Evolutionary conservation across 495 filamentous ascomycete genomes (phyloP).

Genomic region (Glarea lozoyensis): DNA sequence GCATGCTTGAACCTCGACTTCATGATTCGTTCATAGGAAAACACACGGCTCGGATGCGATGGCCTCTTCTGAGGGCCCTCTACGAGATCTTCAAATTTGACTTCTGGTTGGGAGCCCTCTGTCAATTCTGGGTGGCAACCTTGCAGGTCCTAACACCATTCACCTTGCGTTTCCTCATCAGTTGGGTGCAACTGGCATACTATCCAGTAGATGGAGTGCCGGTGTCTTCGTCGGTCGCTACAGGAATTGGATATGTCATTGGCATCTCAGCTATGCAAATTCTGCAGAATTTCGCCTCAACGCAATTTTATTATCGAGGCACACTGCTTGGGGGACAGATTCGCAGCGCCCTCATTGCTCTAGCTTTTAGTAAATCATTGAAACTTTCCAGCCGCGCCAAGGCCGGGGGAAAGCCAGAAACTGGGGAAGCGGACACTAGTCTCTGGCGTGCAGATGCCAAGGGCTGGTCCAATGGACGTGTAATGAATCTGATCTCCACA

Average conservation of each 20-base stretch:
- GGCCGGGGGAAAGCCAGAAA: slow-evolving; percentile 41
- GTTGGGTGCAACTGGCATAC: slow-evolving; percentile 67
- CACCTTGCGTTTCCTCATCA: slow-evolving; percentile 60
- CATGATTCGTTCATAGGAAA: slow-evolving; percentile 55
- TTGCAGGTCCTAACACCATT: slow-evolving; percentile 66
- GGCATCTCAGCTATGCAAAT: slow-evolving; percentile 69
- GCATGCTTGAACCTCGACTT: slow-evolving; percentile 52
- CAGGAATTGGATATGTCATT: slow-evolving; percentile 62
- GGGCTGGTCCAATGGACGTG: slow-evolving; percentile 79
- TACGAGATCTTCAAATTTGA: slow-evolving; percentile 80
- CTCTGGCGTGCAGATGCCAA: slow-evolving; percentile 28
- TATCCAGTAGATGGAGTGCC: slow-evolving; percentile 32
- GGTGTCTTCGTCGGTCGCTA: slow-evolving; percentile 47
- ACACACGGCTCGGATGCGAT: slow-evolving; percentile 50
- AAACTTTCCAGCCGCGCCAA: slow-evolving; percentile 68
- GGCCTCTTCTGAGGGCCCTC: slow-evolving; percentile 66
- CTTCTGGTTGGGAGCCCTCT: slow-evolving; percentile 71
- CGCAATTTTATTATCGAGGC: slow-evolving; percentile 71
- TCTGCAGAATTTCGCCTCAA: slow-evolving; percentile 56
- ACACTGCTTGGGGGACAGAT: slow-evolving; percentile 71
- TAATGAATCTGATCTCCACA: slow-evolving; percentile 83
- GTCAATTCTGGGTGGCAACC: slow-evolving; percentile 53
- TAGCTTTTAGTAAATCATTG: slow-evolving; percentile 76
- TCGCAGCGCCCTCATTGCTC: slow-evolving; percentile 58
- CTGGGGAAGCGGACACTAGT: no score